Conservation (phyloP, 208 protist species). For the Giardia duodenalis region DNA sequence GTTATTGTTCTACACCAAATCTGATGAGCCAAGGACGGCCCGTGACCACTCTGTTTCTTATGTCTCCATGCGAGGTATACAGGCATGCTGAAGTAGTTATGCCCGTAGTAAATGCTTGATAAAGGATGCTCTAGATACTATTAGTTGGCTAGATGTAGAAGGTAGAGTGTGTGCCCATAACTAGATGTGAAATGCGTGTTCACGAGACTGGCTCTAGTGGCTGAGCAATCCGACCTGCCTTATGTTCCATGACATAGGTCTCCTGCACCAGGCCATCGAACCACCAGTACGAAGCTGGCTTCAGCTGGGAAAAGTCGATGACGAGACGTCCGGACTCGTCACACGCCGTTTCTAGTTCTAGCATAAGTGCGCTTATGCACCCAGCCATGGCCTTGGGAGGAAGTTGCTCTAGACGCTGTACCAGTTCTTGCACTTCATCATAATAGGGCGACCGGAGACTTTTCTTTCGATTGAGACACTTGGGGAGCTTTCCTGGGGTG, state of each 20-base stretch:
- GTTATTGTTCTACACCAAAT: background rate
- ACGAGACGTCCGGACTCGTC: background rate
- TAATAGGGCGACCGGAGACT: background rate
- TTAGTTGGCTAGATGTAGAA: no score
- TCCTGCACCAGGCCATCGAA: background rate
- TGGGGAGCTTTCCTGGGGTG: background rate
- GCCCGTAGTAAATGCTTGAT: no score
- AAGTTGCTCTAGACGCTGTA: background rate
- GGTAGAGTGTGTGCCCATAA: no score
- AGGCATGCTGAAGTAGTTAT: no score
- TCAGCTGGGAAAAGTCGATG: background rate
- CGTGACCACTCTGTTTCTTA: background rate
- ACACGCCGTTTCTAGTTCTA: background rate
- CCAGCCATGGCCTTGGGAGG: background rate
- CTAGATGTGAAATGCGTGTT: no score
- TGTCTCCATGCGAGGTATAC: background rate
- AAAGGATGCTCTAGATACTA: no score
- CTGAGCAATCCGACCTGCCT: background rate
- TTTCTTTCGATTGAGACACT: background rate
- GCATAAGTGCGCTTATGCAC: background rate
- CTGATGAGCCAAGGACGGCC: background rate
- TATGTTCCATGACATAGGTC: background rate
- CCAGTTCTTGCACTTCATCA: background rate
- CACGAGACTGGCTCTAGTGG: background rate
- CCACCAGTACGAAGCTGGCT: background rate